Evolutionary conservation across 345 rosid genomes (phyloP), one percentile per base, ranked within the genome.

Genomic region (Aethionema arabicum): DNA sequence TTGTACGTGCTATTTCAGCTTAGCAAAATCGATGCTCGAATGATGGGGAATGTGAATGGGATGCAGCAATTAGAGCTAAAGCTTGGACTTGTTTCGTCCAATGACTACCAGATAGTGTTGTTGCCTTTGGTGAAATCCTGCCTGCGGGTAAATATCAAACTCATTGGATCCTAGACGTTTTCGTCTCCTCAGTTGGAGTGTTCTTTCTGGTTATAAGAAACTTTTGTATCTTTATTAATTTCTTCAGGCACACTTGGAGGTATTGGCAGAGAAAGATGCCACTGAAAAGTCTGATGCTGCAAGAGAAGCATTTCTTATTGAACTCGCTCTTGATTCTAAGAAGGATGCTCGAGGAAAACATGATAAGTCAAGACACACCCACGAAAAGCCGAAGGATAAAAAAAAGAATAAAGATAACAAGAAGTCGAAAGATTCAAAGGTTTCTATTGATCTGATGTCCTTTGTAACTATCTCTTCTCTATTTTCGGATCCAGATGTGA

Each of bases 221-320:
- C 56, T 37, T 49, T 47, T 56, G 36, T 4, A 41, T 59, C 42
- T 16, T 37, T 32, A 56, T 67, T 13, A 52, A 36, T 42, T 36
- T 32, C n/a, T 21, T 21, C 63, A 93, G 99, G 83, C 85, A 59
- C 86, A 70, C 74, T 80, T 93, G 77, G 97, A 90, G 87, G 86
- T 82, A 70, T 82, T 87, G 74, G 96, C 92, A 39, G 95, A 90
- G 79, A 90, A 85, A 79, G 86, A 87, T 82, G 99, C 96, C 56
- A 90, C 83, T 35, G 95, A 90, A 80, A 90, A 84, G 80, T 84
- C 99, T 73, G 95, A 93, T 78, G 99, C 99, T 70, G 99, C 90
- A 11, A 77, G 95, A 61, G 95, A 93, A 74, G 97, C 99, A 44
- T 82, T 93, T 69, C 82, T 93, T 59, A 90, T 84, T 2, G 99